phyloP scores from a whole-genome alignment of 768 basidiomycete species.

The Mycena albidolilacea region DNA sequence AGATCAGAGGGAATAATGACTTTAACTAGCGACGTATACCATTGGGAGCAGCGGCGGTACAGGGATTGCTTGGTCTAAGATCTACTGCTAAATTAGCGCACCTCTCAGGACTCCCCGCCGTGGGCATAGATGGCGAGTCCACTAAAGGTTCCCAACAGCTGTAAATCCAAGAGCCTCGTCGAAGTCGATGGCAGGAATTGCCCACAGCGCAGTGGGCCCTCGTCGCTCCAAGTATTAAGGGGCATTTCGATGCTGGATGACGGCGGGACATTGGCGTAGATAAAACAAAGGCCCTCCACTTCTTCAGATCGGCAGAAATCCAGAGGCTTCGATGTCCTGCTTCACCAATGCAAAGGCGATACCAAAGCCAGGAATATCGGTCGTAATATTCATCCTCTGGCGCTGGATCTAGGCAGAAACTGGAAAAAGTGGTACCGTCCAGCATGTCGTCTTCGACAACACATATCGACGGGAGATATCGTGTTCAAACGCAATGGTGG shows the following conservation, averaged over 20 bases:
- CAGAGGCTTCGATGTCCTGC: not conserved
- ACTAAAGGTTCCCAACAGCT: conserved; percentile 34
- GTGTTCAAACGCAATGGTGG: not conserved
- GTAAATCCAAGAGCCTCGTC: conserved; percentile 33
- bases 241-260: not conserved
- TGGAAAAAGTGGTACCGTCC: not conserved
- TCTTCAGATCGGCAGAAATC: not conserved
- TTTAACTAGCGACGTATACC: not conserved
- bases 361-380: not conserved
- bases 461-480: not conserved
- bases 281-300: no score
- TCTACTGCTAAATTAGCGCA: not conserved
- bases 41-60: not conserved
- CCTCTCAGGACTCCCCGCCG: not conserved
- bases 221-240: not conserved
- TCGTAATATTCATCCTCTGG: not conserved
- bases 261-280: not conserved
- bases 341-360: conserved; percentile 1
- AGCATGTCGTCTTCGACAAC: not conserved
- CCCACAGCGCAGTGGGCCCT: conserved; percentile 27
- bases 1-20: no score
- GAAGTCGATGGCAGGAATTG: conserved; percentile 28
- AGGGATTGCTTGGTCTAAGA: not conserved
- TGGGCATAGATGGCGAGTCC: conserved; percentile 31
- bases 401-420: not conserved